phyloP scores from a whole-genome alignment of 148 eudicot species.

The Rhododendron griersonianum region DNA sequence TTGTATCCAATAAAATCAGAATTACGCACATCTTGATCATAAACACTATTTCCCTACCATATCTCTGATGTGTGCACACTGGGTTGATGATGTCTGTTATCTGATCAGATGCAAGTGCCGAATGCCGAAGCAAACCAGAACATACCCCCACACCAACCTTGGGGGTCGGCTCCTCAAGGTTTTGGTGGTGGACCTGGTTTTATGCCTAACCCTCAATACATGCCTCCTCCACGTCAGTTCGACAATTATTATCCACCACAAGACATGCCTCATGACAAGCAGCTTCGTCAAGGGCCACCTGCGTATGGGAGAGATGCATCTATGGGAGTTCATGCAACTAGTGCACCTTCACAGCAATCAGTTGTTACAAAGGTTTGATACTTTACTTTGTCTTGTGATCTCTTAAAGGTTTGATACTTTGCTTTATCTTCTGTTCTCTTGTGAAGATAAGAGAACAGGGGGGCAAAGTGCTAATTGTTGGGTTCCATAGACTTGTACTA shows the following conservation, averaged over 20 bases:
- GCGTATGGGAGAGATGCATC: constrained; percentile 33
- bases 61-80: neutral
- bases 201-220: neutral
- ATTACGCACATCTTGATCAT: neutral
- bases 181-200: constrained; percentile 36
- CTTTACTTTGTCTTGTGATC: constrained; percentile 4
- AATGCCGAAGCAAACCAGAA: constrained; percentile 30
- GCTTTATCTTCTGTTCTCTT: neutral
- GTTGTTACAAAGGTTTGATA: constrained; percentile 39
- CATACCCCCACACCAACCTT: constrained; percentile 36
- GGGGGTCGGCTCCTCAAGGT: constrained; percentile 46
- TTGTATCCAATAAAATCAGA: neutral
- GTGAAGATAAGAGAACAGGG: constrained; percentile 16
- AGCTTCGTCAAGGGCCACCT: constrained; percentile 35
- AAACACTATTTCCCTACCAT: neutral
- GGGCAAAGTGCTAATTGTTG: constrained; percentile 33
- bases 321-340: constrained; percentile 26
- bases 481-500: neutral
- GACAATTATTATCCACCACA: constrained; percentile 40
- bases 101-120: constrained; percentile 42
- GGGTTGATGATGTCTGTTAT: neutral
- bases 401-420: constrained; percentile 30
- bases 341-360: constrained; percentile 33
- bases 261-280: constrained; percentile 36
- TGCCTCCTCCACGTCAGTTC: constrained; percentile 37